These are phyloP conservation scores for Sporothrix mexicana DNA, from an alignment of 2,329 filamentous ascomycete species.

Conservation along the genomic window DNA sequence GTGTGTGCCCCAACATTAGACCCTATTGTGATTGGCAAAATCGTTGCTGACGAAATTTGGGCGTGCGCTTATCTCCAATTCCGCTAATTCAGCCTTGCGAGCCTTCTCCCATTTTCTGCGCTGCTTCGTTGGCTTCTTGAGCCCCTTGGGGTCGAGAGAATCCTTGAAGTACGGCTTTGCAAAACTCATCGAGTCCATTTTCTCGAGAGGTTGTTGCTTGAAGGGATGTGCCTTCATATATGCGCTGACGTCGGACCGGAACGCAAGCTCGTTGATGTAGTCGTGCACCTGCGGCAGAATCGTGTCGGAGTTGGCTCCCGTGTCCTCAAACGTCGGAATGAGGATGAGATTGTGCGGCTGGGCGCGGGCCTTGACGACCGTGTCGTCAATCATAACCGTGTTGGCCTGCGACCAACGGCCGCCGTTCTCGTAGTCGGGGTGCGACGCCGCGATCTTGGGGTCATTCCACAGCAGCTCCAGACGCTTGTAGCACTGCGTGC, in stretches of 20 bases:
- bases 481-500: constrained; percentile 90
- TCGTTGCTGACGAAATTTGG: too few relatives aligned
- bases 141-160: too few relatives aligned
- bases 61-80: too few relatives aligned
- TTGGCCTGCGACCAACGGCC: constrained; percentile 77
- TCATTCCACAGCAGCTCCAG: constrained; percentile 74
- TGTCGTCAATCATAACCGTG: constrained; percentile 90
- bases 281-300: constrained; percentile 66
- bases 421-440: constrained; percentile 47
- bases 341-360: constrained; percentile 85
- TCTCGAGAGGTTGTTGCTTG: constrained; percentile 15
- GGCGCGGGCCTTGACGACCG: constrained; percentile 74
- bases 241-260: constrained; percentile 65
- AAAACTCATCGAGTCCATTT: neutral
- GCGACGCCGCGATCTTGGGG: constrained; percentile 49
- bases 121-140: too few relatives aligned
- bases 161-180: too few relatives aligned
- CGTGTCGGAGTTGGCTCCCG: constrained; percentile 48
- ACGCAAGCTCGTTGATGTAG: constrained; percentile 62
- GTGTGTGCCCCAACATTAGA: too few relatives aligned
- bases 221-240: constrained; percentile 63
- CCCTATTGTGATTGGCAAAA: too few relatives aligned
- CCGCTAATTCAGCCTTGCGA: too few relatives aligned
- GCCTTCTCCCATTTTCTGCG: too few relatives aligned
- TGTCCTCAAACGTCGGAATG: constrained; percentile 75